A percentile compares a stretch with the other conserved stretches of the same genome.
Conservation (phyloP, 108 stramenopile species). For the Fragilariopsis cylindrus region DNA sequence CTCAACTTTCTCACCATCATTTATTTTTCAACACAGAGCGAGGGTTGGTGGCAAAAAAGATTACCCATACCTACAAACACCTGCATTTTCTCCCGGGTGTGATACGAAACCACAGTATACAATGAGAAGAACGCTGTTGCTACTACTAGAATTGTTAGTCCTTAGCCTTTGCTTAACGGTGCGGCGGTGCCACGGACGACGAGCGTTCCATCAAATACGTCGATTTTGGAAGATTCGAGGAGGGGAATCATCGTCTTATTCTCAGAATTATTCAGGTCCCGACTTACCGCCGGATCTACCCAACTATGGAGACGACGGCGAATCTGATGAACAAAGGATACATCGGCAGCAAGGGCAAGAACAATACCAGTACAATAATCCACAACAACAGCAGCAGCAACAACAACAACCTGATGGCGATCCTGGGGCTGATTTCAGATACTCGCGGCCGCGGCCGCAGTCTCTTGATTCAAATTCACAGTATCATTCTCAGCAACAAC, state of each 20-base stretch:
- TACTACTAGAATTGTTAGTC: neutral
- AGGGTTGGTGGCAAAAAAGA: too few species aligned
- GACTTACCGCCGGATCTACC: neutral
- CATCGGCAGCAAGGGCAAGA: neutral
- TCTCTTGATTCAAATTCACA: constrained; percentile 5
- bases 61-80: too few species aligned
- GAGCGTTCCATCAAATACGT: neutral
- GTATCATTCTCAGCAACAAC: constrained; percentile 9
- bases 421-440: constrained; percentile 1
- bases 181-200: constrained; percentile 4
- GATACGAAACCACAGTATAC: neutral
- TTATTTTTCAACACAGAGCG: too few species aligned
- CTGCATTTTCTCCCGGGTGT: too few species aligned
- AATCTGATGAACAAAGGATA: neutral
- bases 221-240: constrained; percentile 15
- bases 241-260: constrained; percentile 5
- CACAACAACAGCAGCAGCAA: constrained; percentile 11
- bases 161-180: neutral
- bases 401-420: constrained; percentile 19
- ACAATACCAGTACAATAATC: constrained; percentile 5
- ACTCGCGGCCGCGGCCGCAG: constrained; percentile 4
- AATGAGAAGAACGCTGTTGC: neutral
- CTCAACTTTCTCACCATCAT: too few species aligned
- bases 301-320: neutral
- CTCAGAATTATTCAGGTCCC: neutral